Conservation (phyloP, 495 filamentous ascomycete species). For the Hypoxylon perforatum region DNA sequence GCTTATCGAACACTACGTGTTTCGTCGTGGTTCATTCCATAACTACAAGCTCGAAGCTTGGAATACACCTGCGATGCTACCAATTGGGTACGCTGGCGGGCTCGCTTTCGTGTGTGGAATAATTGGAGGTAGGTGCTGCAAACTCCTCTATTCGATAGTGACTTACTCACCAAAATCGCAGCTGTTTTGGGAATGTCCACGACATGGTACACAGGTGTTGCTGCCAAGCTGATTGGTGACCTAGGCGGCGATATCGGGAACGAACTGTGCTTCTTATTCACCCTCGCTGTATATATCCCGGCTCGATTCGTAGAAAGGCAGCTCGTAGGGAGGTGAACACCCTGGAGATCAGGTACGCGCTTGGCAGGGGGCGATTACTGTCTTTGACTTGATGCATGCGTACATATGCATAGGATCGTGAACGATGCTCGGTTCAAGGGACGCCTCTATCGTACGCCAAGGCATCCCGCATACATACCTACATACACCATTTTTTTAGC, state of each 20-base stretch:
- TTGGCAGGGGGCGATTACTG: conserved; percentile 21
- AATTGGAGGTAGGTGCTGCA: conserved; percentile 46
- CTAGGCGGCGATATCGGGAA: conserved; percentile 67
- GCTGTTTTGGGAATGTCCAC: conserved; percentile 62
- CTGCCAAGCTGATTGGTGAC: conserved; percentile 59
- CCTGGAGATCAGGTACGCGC: conserved; percentile 10
- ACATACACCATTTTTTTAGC: conserved; percentile 1
- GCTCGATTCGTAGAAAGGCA: conserved; percentile 43
- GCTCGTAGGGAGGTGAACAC: conserved; percentile 16
- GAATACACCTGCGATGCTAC: conserved; percentile 59
- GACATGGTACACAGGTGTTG: conserved; percentile 62
- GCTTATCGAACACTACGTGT: conserved; percentile 68
- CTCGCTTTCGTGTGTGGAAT: conserved; percentile 58
- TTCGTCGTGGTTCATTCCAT: conserved; percentile 56
- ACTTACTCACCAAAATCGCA: conserved; percentile 21
- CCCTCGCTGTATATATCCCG: conserved; percentile 48
- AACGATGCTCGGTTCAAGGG: conserved; percentile 12
- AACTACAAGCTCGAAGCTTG: conserved; percentile 64
- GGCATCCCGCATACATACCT: conserved; percentile 12
- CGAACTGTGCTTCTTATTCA: conserved; percentile 63
- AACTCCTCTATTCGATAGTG: conserved; percentile 1
- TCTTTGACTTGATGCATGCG: conserved; percentile 14
- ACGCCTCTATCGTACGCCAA: conserved; percentile 31
- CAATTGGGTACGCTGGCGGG: conserved; percentile 59
- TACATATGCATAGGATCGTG: conserved; percentile 25